These are phyloP conservation scores for Phytophthora colocasiae DNA, from an alignment of 352 stramenopile genomes.

Conservation along the genomic window DNA sequence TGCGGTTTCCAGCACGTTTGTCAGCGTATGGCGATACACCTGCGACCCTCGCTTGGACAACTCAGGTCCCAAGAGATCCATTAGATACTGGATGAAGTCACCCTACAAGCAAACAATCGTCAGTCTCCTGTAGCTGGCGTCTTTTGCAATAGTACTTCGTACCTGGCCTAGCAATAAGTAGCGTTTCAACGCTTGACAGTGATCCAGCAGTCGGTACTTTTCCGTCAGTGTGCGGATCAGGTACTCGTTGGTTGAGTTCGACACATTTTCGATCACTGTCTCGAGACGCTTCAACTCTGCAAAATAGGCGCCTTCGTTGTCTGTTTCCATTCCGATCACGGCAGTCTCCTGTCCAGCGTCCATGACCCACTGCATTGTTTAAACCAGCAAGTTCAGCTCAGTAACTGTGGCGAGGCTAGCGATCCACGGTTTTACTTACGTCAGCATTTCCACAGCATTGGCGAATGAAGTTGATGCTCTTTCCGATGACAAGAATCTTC, in stretches of 20 bases:
- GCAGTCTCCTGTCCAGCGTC: constrained; percentile 54
- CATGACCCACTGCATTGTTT: constrained; percentile 71
- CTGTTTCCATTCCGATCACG: constrained; percentile 52
- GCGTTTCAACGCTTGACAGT: constrained; percentile 96
- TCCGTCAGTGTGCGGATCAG: constrained; percentile 93
- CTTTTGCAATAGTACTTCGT: background rate
- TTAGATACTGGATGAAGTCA: constrained; percentile 97
- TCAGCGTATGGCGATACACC: constrained; percentile 96
- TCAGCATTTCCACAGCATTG: constrained; percentile 93
- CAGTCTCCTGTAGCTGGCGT: background rate
- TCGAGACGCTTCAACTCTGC: constrained; percentile 75
- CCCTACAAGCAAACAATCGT: constrained; percentile 53
- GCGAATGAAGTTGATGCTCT: constrained; percentile 99
- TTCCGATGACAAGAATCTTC: constrained; percentile 96
- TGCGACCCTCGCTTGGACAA: constrained; percentile 90
- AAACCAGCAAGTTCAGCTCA: constrained; percentile 4
- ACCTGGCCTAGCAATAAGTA: constrained; percentile 98
- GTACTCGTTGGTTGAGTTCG: constrained; percentile 87
- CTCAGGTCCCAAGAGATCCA: constrained; percentile 93
- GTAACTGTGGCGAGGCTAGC: background rate
- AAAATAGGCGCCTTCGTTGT: constrained; percentile 74
- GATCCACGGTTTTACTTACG: constrained; percentile 45
- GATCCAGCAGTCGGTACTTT: constrained; percentile 94
- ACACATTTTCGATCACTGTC: constrained; percentile 81
- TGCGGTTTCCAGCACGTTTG: constrained; percentile 94